Conservation (phyloP, 306 rosid species). For the Glycine latifolia region DNA sequence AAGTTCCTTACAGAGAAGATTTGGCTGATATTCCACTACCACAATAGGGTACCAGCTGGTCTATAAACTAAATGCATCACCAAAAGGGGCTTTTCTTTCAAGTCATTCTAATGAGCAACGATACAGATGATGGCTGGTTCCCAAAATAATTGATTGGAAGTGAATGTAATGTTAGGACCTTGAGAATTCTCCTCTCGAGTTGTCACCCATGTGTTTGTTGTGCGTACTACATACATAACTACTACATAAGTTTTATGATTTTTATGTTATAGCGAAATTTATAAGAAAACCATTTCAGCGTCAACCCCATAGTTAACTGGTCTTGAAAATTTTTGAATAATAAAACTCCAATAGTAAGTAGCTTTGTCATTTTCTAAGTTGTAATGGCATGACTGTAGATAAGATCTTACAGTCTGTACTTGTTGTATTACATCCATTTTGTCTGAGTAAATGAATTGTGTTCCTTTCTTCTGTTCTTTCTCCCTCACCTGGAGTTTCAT, state of each 20-base stretch:
- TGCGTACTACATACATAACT: neutral
- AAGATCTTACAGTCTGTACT: conserved; percentile 21
- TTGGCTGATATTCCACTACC: conserved; percentile 67
- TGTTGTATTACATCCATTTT: conserved; percentile 11
- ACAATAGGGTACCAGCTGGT: conserved; percentile 22
- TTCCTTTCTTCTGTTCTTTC: neutral
- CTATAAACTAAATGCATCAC: neutral
- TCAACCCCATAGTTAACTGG: neutral
- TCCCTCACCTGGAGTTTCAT: no score
- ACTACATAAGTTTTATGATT: no score
- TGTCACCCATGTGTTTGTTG: neutral
- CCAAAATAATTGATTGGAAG: no score
- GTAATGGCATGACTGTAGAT: neutral
- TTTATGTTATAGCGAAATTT: neutral
- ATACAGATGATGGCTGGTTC: no score
- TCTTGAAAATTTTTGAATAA: conserved; percentile 16
- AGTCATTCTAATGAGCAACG: neutral
- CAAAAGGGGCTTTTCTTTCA: neutral
- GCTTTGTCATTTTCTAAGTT: neutral
- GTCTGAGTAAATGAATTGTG: neutral
- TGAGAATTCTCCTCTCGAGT: neutral
- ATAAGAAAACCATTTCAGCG: neutral
- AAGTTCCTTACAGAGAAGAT: conserved; percentile 70
- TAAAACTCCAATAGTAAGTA: neutral
- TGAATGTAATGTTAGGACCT: no score